Evolutionary conservation across 2,329 filamentous ascomycete genomes (phyloP), one percentile per base, ranked within the genome.

Genomic region (Didymella lethalis): DNA sequence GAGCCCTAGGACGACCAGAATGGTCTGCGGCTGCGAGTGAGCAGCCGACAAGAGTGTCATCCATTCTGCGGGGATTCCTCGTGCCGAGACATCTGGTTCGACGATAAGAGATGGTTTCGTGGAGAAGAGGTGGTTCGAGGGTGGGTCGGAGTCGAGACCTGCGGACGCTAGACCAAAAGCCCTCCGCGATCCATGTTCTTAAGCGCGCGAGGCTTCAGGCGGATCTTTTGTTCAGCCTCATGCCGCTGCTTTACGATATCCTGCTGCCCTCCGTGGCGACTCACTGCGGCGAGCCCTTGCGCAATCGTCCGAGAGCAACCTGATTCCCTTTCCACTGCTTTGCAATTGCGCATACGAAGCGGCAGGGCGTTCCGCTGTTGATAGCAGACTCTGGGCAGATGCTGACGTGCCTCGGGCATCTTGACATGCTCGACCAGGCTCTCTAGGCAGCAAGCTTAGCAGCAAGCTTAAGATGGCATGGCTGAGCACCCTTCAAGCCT

Each of bases 151-250:
- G 23, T 54, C 55, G 44, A 48, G 55, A 46, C 49, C 32, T 44
- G 16, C 31, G 2, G 31, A 41, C 38, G 31, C 49, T 58, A 58
- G 16, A 11, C 49, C 31, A 18, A 44, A 51, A 48, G 44, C 41
- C 25, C 16, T 2, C 6, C 2, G 2, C 7, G 1, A n/a, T 28
- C 20, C 54, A 52, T 48, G 48, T 57, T 14, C 11, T 26, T 41
- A 50, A 46, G 50, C 56, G 50, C 54, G 23, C 40, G 18, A 54
- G 50, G 46, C 49, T 41, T 45, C 26, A 38, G 25, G 20, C 31
- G 7, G 6, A 5, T 29, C 34, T 41, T 4, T 28, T 49, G 31
- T 46, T 47, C 56, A 59, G 56, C 56, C 56, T 54, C 56, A 59
- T 31, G 14, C 32, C 23, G 56, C 56, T 20, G 40, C 46, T 54